phyloP scores from a whole-genome alignment of 2,329 filamentous ascomycete genomes.

The Calonectria multiphialidica region DNA sequence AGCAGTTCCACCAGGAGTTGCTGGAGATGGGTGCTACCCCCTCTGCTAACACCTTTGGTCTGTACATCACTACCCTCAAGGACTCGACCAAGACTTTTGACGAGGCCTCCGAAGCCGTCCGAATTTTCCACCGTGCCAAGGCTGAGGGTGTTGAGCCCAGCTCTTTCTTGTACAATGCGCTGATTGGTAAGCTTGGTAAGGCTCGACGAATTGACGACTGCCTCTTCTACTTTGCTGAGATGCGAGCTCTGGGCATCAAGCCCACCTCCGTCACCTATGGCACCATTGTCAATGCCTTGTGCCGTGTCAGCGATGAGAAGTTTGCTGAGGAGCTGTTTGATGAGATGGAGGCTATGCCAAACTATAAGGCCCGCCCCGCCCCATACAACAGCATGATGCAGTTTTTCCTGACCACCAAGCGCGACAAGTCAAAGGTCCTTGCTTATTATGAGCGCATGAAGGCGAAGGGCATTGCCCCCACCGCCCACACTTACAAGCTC shows the following conservation, averaged over 20 bases:
- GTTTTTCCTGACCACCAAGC: slow-evolving; percentile 98
- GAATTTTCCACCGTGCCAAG: slow-evolving; percentile 96
- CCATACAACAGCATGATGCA: slow-evolving; percentile 99
- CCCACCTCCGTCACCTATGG: slow-evolving; percentile 98
- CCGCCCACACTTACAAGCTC: slow-evolving; percentile 97
- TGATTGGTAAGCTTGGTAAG: slow-evolving; percentile 98
- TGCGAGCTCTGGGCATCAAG: slow-evolving; percentile 92
- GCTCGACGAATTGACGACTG: slow-evolving; percentile 98
- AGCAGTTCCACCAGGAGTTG: slow-evolving; percentile 91
- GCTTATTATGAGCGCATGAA: slow-evolving; percentile 97
- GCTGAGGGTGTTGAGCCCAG: slow-evolving; percentile 94
- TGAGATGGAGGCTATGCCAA: slow-evolving; percentile 98
- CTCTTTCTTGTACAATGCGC: slow-evolving; percentile 96
- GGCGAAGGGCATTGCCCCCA: slow-evolving; percentile 86
- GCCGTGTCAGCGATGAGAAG: slow-evolving; percentile 96
- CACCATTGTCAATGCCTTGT: slow-evolving; percentile 97
- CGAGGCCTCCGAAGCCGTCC: slow-evolving; percentile 95
- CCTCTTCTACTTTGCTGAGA: slow-evolving; percentile 97
- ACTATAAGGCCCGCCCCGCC: slow-evolving; percentile 97
- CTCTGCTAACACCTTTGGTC: slow-evolving; percentile 95
- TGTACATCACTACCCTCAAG: slow-evolving; percentile 99
- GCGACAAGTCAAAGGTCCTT: slow-evolving; percentile 93
- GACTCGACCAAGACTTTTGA: slow-evolving; percentile 98
- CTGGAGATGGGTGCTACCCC: slow-evolving; percentile 91
- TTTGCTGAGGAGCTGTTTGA: slow-evolving; percentile 98